A percentile compares a stretch with the other conserved stretches of the same genome.
Evolutionary conservation across 257 asterid genomes (phyloP).

Genomic region (Handroanthus guayacan): DNA sequence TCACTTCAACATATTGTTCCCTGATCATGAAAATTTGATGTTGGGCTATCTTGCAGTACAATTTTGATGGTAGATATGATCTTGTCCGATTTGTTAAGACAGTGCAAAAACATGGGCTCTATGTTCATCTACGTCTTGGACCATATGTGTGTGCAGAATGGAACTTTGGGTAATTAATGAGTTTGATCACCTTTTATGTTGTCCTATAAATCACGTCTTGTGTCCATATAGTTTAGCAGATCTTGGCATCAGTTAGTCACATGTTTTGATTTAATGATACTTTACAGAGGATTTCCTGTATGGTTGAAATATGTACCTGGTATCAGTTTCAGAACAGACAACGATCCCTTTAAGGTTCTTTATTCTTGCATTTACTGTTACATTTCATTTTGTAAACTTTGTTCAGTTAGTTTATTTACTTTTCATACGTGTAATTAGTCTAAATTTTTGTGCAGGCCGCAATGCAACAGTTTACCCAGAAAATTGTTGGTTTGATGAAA

Average conservation of each 20-base stretch:
- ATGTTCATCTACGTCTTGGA: constrained; percentile 66
- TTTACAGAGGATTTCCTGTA: constrained; percentile 73
- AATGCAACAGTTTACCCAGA: constrained; percentile 64
- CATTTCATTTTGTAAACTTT: background rate
- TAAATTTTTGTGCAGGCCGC: constrained; percentile 52
- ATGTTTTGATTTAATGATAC: background rate
- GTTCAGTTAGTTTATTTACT: background rate
- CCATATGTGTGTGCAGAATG: constrained; percentile 86
- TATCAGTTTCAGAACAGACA: constrained; percentile 75
- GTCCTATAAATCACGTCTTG: too few species aligned
- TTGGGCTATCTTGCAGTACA: constrained; percentile 46
- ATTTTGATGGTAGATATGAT: constrained; percentile 74
- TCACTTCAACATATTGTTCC: background rate
- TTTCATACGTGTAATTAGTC: background rate
- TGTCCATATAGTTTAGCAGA: too few species aligned
- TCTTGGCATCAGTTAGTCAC: too few species aligned
- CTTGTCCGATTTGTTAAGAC: constrained; percentile 69
- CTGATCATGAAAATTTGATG: background rate
- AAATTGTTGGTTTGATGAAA: constrained; percentile 75
- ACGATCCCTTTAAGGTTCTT: constrained; percentile 72
- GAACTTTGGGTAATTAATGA: constrained; percentile 66
- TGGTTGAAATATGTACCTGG: constrained; percentile 83
- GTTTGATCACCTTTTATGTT: background rate
- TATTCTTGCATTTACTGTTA: background rate
- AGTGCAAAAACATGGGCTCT: constrained; percentile 61